These are phyloP conservation scores for Colletotrichum siamense DNA, from an alignment of 2,329 filamentous ascomycete genomes.

Conservation along the genomic window DNA sequence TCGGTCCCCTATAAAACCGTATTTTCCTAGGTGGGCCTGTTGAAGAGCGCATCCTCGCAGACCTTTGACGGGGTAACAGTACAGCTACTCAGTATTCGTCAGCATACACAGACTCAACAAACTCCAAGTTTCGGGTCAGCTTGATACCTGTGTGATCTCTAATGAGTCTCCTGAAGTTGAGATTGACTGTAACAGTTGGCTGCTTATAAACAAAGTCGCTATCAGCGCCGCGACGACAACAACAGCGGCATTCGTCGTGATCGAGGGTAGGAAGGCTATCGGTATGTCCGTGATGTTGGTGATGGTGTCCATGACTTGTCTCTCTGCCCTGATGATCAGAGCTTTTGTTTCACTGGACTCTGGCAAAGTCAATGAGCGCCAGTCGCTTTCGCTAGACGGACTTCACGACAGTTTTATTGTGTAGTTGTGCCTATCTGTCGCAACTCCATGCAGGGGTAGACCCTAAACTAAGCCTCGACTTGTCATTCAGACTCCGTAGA, in stretches of 20 bases:
- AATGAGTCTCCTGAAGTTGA: not conserved
- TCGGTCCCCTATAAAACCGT: not conserved
- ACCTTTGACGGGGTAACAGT: not conserved
- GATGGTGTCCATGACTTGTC: not conserved
- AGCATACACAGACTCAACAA: not conserved
- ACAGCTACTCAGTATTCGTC: not conserved
- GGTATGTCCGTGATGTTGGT: not conserved
- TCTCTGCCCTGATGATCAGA: not conserved
- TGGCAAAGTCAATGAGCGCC: not conserved
- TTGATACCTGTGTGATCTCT: not conserved
- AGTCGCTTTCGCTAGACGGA: not conserved
- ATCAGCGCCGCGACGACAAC: not conserved
- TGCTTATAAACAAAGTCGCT: not conserved
- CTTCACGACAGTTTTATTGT: not conserved
- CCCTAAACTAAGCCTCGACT: not conserved
- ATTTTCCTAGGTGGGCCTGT: not conserved
- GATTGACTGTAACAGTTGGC: not conserved
- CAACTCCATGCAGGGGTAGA: not conserved
- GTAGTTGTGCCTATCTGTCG: not conserved
- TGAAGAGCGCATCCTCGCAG: not conserved
- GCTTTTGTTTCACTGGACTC: not conserved
- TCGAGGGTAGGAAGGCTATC: not conserved
- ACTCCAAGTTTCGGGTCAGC: not conserved
- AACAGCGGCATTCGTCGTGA: not conserved
- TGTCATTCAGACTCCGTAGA: not conserved